Evolutionary conservation across 2,329 filamentous ascomycete species (phyloP), one percentile per base, ranked within the genome.

Genomic region (Chaetomium sp.): DNA sequence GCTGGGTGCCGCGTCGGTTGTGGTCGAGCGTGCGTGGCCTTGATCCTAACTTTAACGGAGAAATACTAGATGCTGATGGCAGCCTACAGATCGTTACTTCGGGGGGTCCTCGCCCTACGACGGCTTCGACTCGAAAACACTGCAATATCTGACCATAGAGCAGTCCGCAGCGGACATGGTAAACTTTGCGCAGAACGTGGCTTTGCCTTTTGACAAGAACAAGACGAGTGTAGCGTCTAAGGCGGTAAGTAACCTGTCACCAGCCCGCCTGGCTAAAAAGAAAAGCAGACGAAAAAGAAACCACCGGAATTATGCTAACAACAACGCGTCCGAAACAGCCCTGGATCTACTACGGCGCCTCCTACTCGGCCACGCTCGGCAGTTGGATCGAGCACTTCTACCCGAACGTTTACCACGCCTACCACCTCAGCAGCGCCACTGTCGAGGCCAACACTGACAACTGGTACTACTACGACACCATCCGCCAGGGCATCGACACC

Each of bases 391-490:
- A 62, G 46, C 59, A 54, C 19, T 58, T 59, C 41, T 48, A 64
- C 14, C 62, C 59, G 1, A 61, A 55, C 14, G 62, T 60, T 33
- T 64, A 62, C 41, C 47, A 58, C 32, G 61, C 59, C 4, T 64
- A 57, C 49, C 61, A 64, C 33, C 59, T 62, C 19, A 64, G 61
- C 55, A 60, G 61, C 38, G 61, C 62, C 38, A 57, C 54, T 2
- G 58, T 63, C 49, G 55, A 62, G 44, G 56, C 47, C 3, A 61
- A 59, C 43, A 53, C 56, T 1, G 55, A 62, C 27, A 62, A 62
- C 55, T 64, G 61, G 61, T 61, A 60, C 45, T 64, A 62, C 54
- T 64, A 62, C 50, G 61, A 64, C 49, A 61, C 62, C 11, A 62
- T 63, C 52, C 27, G 58, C 5, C 55, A 62, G 47, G 62, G 61